Percentiles rank a stretch among this genome's conserved stretches.
These are phyloP conservation scores for Phanerodontia chrysosporium DNA, from an alignment of 768 basidiomycete species.

Conservation along the genomic window DNA sequence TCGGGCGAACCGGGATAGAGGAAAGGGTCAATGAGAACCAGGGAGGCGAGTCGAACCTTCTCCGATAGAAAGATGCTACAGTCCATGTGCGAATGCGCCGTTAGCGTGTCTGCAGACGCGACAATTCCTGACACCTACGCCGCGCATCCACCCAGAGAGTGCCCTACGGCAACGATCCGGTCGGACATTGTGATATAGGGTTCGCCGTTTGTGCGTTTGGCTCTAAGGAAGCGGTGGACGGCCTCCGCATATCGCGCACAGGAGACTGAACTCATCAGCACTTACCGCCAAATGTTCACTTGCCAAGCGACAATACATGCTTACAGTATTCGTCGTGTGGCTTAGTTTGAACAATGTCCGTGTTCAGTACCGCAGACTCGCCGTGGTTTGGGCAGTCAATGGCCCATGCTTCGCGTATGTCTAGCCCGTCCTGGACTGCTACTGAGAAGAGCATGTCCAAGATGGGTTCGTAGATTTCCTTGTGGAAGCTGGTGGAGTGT, in stretches of 20 bases:
- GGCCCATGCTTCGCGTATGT: slow-evolving; percentile 58
- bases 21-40: slow-evolving; percentile 65
- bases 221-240: slow-evolving; percentile 50
- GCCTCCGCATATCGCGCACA: slow-evolving; percentile 62
- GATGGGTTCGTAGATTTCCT: slow-evolving; percentile 69
- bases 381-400: slow-evolving; percentile 76
- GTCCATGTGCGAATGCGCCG: not conserved
- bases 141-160: slow-evolving; percentile 63
- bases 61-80: slow-evolving; percentile 36
- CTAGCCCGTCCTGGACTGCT: slow-evolving; percentile 13
- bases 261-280: slow-evolving; percentile 39
- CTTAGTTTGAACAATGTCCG: slow-evolving; percentile 39
- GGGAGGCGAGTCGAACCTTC: slow-evolving; percentile 38
- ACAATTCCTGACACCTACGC: slow-evolving; percentile 40
- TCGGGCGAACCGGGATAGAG: slow-evolving; percentile 46
- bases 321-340: slow-evolving; percentile 42
- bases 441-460: slow-evolving; percentile 43
- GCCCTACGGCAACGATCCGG: slow-evolving; percentile 60
- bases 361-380: slow-evolving; percentile 53
- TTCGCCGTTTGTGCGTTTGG: slow-evolving; percentile 29
- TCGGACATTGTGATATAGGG: slow-evolving; percentile 42
- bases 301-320: slow-evolving; percentile 15
- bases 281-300: not conserved
- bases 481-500: slow-evolving; percentile 72
- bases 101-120: not conserved